Base-by-base conservation (phyloP, 169 alveolate species). In the Plasmodium vinckei region DNA sequence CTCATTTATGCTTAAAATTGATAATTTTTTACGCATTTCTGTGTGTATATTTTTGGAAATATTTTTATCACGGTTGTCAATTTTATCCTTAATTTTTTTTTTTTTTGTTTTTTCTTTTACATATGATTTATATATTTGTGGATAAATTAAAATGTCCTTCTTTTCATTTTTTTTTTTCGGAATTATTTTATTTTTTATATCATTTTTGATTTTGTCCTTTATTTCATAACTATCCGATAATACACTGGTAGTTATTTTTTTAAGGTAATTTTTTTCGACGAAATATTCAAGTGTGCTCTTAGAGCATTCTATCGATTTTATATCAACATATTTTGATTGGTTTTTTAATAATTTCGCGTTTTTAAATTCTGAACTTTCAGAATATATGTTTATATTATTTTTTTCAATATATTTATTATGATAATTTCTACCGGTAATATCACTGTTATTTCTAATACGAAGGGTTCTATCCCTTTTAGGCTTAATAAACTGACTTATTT, bases 241-340 rank as follows among this genome's bases (percentile, higher is more conserved):
- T 72, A 39, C 46, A 39, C 46, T 39, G 12, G 87, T 9, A 59
- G 12, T 56, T 39, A 10, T n/a, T 12, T 57, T 27, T 77, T 77
- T 51, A 56, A 77, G 68, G 15, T 57, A 63, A 13, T 64, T 47
- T 64, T 64, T 63, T 63, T 77, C 75, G 15, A 53, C 60, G 49
- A 77, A 51, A 63, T 46, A 63, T 61, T 77, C 77, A 39, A 77
- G 69, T 33, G 88, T 63, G 9, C 75, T 77, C 47, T 33, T 77
- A 46, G 88, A 77, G 25, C 51, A 63, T 13, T 64, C 47, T 10
- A 77, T 19, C 15, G 25, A 27, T 44, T 57, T 77, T 77, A 77
- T 51, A 49, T 77, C 88, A 21, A 77, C 68, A 77, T 77, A 77
- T n/a, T 63, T 39, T 7, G 65, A 23, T 63, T 77, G 46, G 47